phyloP scores from a whole-genome alignment of 345 rosid genomes.

The Passiflora organensis region DNA sequence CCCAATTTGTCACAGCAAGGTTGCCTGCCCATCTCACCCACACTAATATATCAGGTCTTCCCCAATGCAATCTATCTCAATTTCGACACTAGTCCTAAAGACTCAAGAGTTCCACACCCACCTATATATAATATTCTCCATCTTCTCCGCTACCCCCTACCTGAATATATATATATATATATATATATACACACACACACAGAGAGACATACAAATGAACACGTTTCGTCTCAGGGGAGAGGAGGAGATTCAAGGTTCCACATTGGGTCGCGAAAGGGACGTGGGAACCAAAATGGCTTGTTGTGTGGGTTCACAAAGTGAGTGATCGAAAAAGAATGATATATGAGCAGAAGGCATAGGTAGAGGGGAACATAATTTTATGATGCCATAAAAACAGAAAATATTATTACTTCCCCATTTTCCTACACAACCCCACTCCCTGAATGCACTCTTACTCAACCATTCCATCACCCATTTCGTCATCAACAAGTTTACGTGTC shows the following conservation, averaged over 20 bases:
- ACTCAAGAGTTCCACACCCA: too few species aligned
- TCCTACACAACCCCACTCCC: slow-evolving; percentile 47
- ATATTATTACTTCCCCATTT: slow-evolving; percentile 28
- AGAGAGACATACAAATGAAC: too few species aligned
- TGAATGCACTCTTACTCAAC: slow-evolving; percentile 67
- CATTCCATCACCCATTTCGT: slow-evolving; percentile 66
- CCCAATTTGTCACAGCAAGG: slow-evolving; percentile 42
- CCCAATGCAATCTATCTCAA: too few species aligned
- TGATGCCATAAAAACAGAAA: neutral
- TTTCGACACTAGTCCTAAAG: too few species aligned
- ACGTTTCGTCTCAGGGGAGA: too few species aligned
- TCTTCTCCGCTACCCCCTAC: too few species aligned
- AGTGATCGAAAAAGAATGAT: slow-evolving; percentile 34
- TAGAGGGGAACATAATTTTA: slow-evolving; percentile 1
- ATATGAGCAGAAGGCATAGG: slow-evolving; percentile 28
- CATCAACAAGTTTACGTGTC: slow-evolving; percentile 54
- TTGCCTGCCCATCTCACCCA: slow-evolving; percentile 35
- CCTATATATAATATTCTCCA: too few species aligned
- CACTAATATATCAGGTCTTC: too few species aligned
- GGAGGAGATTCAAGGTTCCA: slow-evolving; percentile 35
- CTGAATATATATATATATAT: too few species aligned
- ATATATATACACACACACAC: neutral
- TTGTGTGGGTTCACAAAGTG: slow-evolving; percentile 24
- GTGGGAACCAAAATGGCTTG: slow-evolving; percentile 43
- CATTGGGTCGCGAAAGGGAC: slow-evolving; percentile 40